A percentile compares a stretch with the other conserved stretches of the same genome.
Evolutionary conservation across 345 rosid species (phyloP).

Genomic region (Ceriops decandra): DNA sequence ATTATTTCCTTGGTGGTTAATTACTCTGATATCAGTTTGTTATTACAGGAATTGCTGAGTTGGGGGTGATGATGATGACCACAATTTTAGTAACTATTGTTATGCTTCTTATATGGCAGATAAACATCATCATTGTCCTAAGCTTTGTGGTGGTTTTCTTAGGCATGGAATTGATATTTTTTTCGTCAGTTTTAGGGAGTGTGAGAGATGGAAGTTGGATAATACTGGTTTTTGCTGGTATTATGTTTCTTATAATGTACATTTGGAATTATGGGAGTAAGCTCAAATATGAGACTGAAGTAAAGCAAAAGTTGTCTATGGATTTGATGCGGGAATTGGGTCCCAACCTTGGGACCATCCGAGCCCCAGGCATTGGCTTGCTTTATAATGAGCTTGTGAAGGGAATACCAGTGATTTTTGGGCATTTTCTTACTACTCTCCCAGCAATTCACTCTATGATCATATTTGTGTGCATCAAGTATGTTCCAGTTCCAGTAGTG

Average conservation of each 20-base stretch:
- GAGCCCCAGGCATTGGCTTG: slow-evolving; percentile 99
- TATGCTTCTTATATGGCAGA: slow-evolving; percentile 99
- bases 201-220: slow-evolving; percentile 97
- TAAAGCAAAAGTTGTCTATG: slow-evolving; percentile 85
- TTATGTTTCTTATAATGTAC: slow-evolving; percentile 87
- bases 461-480: slow-evolving; percentile 90
- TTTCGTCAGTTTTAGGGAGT: slow-evolving; percentile 79
- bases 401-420: slow-evolving; percentile 94
- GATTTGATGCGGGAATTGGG: slow-evolving; percentile 91
- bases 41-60: slow-evolving; percentile 87
- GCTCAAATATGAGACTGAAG: slow-evolving; percentile 96
- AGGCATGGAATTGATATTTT: slow-evolving; percentile 74
- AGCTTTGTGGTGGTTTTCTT: slow-evolving; percentile 67
- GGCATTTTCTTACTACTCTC: slow-evolving; percentile 95
- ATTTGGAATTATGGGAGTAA: slow-evolving; percentile 98
- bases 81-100: slow-evolving; percentile 83
- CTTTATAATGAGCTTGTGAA: slow-evolving; percentile 88
- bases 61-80: slow-evolving; percentile 99
- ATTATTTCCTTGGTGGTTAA: not conserved
- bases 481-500: slow-evolving; percentile 91
- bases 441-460: slow-evolving; percentile 98
- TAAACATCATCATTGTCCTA: slow-evolving; percentile 71
- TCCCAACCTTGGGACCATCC: slow-evolving; percentile 86
- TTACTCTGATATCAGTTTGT: slow-evolving; percentile 22
- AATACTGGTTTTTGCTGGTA: slow-evolving; percentile 71